Evolutionary conservation across 768 basidiomycete genomes (phyloP).

Genomic region (Pleurotus giganteus): DNA sequence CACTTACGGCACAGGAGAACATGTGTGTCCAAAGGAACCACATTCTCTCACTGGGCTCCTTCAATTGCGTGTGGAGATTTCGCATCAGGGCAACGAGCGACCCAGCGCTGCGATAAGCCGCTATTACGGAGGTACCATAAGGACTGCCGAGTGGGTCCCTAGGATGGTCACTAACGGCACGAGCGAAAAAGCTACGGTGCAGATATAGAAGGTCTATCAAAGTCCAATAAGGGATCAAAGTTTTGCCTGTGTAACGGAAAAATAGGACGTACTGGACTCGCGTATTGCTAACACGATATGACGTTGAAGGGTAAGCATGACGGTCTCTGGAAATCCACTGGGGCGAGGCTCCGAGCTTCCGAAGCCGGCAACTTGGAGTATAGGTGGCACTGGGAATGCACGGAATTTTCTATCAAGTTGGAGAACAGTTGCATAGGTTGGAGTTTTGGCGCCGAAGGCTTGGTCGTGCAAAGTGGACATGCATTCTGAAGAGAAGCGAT

Average conservation of each 20-base stretch:
- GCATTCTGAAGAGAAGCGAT: conserved; percentile 65
- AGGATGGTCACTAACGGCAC: conserved; percentile 70
- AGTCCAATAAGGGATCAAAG: neutral
- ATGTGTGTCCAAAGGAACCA: conserved; percentile 65
- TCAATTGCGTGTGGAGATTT: conserved; percentile 62
- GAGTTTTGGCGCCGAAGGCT: conserved; percentile 68
- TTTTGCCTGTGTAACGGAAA: neutral
- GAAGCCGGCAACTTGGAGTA: conserved; percentile 67
- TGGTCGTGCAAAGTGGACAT: conserved; percentile 70
- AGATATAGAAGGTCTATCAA: conserved; percentile 62
- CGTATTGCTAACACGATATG: conserved; percentile 68
- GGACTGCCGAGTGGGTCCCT: conserved; percentile 73
- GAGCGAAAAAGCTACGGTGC: conserved; percentile 72
- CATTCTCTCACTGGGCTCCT: conserved; percentile 60
- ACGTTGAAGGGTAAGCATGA: conserved; percentile 57
- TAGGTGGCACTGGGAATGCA: conserved; percentile 63
- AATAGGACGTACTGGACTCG: conserved; percentile 57
- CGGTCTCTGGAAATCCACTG: conserved; percentile 44
- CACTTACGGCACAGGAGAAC: conserved; percentile 65
- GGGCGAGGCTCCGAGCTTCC: conserved; percentile 50
- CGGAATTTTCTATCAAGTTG: conserved; percentile 66
- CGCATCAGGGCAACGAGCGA: conserved; percentile 70
- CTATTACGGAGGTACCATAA: conserved; percentile 71
- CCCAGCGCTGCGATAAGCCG: conserved; percentile 71
- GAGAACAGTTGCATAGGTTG: conserved; percentile 65